These are phyloP conservation scores for Nitzschia inconspicua DNA, from an alignment of 108 stramenopile species.

Conservation along the genomic window DNA sequence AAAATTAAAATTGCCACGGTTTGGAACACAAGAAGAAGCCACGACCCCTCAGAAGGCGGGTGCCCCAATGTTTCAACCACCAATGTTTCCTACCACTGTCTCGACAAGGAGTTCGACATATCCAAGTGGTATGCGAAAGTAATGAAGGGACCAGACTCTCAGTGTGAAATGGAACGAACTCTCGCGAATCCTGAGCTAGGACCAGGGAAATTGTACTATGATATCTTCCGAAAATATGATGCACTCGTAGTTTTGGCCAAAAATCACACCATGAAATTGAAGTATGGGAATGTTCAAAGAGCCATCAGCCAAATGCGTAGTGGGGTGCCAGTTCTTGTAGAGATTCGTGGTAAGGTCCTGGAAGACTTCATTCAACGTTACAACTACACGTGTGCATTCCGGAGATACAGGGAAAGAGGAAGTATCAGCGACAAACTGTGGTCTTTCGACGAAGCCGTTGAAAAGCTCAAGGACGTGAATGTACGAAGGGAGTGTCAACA, in stretches of 20 bases:
- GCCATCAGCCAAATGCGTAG: slow-evolving; percentile 19
- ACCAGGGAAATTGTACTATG: slow-evolving; percentile 10
- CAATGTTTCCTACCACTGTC: not conserved
- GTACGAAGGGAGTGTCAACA: slow-evolving; percentile 11
- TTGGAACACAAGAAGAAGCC: slow-evolving; percentile 8
- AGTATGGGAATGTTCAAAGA: slow-evolving; percentile 16
- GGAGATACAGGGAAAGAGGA: not conserved
- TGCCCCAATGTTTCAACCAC: not conserved
- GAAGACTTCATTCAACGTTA: slow-evolving; percentile 3
- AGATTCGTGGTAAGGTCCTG: slow-evolving; percentile 3
- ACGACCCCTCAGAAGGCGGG: not conserved
- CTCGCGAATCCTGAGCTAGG: slow-evolving; percentile 9
- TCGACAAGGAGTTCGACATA: slow-evolving; percentile 4
- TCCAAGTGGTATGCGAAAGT: slow-evolving; percentile 8
- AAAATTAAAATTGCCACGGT: slow-evolving; percentile 4
- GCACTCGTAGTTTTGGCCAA: slow-evolving; percentile 13
- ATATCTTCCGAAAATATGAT: slow-evolving; percentile 14
- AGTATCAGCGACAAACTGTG: not conserved
- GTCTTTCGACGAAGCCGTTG: slow-evolving; percentile 10
- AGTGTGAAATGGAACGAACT: slow-evolving; percentile 1
- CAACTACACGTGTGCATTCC: slow-evolving; percentile 10
- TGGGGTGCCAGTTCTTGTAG: slow-evolving; percentile 9
- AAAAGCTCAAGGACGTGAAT: not conserved
- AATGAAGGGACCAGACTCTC: not conserved
- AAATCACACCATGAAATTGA: slow-evolving; percentile 3